Percentiles rank a stretch among this genome's conserved stretches.
phyloP scores from a whole-genome alignment of 1,139 yeast species.

The Arxiozyma slooffiae region DNA sequence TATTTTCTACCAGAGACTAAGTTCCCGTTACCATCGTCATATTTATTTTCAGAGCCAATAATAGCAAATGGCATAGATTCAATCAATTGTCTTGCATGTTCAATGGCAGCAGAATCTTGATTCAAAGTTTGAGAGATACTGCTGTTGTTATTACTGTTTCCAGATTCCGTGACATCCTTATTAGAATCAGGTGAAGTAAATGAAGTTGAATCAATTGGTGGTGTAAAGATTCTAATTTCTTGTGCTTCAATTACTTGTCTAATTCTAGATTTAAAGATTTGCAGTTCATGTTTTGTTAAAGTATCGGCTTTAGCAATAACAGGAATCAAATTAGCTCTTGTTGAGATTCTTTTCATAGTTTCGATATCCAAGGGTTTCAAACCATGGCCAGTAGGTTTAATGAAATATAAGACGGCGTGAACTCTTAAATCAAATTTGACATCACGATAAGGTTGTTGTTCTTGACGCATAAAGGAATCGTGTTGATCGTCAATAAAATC shows the following conservation, averaged over 20 bases:
- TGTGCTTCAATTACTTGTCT: constrained; percentile 90
- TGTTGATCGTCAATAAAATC: constrained; percentile 97
- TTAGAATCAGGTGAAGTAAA: constrained; percentile 4
- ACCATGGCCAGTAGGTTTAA: constrained; percentile 93
- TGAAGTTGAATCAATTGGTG: constrained; percentile 41
- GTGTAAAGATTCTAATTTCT: constrained; percentile 81
- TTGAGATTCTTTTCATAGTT: constrained; percentile 77
- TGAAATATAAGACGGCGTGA: constrained; percentile 89
- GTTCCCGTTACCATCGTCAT: constrained; percentile 65
- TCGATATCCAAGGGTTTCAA: constrained; percentile 91
- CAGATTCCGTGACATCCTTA: neutral
- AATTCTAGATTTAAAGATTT: constrained; percentile 71
- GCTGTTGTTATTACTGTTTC: neutral
- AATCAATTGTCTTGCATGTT: constrained; percentile 71
- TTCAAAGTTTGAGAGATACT: neutral
- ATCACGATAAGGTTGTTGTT: constrained; percentile 78
- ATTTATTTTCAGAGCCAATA: constrained; percentile 83
- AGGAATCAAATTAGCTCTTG: constrained; percentile 89
- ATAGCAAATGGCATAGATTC: constrained; percentile 92
- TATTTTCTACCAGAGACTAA: constrained; percentile 84
- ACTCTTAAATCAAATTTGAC: constrained; percentile 77
- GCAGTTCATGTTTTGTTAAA: constrained; percentile 71
- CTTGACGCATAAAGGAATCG: constrained; percentile 89
- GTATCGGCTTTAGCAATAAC: constrained; percentile 94
- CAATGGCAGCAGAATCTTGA: constrained; percentile 48